These are phyloP conservation scores for Ogataea glucozyma DNA, from an alignment of 805 yeast genomes.

Conservation along the genomic window DNA sequence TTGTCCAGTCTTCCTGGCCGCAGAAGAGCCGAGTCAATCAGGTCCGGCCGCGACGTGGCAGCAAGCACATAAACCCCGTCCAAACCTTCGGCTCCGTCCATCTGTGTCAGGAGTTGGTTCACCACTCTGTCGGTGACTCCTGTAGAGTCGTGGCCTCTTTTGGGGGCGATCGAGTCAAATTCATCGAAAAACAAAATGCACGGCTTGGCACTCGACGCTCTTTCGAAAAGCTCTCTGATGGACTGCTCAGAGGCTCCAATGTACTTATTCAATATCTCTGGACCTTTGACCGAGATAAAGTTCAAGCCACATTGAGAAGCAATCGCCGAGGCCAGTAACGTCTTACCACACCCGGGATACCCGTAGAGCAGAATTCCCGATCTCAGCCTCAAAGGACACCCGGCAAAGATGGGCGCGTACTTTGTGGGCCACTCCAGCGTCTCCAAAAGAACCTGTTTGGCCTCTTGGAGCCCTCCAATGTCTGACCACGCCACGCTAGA, in stretches of 20 bases:
- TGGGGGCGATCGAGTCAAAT: conserved; percentile 96
- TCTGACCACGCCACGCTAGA: conserved; percentile 78
- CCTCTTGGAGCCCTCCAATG: conserved; percentile 82
- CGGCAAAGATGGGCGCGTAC: conserved; percentile 91
- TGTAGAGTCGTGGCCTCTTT: conserved; percentile 96
- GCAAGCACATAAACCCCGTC: conserved; percentile 97
- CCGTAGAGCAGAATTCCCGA: conserved; percentile 92
- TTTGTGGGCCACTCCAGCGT: conserved; percentile 97
- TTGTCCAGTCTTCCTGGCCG: conserved; percentile 97
- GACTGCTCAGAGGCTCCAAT: conserved; percentile 97
- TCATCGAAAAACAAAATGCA: conserved; percentile 93
- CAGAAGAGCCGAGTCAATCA: conserved; percentile 89
- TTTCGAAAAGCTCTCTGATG: conserved; percentile 87
- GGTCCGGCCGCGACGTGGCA: conserved; percentile 94
- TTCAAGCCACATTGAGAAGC: conserved; percentile 93
- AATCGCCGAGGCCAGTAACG: conserved; percentile 87
- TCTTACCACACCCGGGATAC: conserved; percentile 97
- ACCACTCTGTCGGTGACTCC: conserved; percentile 98
- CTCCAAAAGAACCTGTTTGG: conserved; percentile 74
- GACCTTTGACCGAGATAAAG: conserved; percentile 92
- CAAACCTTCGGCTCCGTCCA: conserved; percentile 98
- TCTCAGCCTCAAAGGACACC: conserved; percentile 81
- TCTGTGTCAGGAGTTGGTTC: conserved; percentile 93
- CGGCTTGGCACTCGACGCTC: conserved; percentile 94
- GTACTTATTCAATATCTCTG: conserved; percentile 90